Conservation (phyloP, 1,284 basidiomycete species). For the Gymnopus androsaceus region DNA sequence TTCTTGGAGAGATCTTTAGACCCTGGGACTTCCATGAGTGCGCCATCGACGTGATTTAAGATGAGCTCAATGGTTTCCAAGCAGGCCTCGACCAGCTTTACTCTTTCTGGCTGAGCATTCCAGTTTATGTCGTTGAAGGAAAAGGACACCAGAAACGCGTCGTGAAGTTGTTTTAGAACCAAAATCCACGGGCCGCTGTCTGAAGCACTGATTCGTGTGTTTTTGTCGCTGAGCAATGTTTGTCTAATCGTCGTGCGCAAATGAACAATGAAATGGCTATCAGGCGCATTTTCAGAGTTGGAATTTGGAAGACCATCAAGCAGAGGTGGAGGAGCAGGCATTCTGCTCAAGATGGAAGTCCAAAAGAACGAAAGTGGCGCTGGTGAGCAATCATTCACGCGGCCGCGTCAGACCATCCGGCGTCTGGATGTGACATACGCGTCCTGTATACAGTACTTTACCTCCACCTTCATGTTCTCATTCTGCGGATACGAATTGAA, state of each 20-base stretch:
- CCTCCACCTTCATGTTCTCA: too few relatives aligned
- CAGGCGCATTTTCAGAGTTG: background rate
- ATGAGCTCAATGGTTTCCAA: slow-evolving; percentile 55
- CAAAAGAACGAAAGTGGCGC: too few relatives aligned
- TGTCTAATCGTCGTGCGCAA: slow-evolving; percentile 1
- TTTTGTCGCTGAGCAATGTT: background rate
- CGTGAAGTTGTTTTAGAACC: slow-evolving; percentile 51
- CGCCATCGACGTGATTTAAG: slow-evolving; percentile 47
- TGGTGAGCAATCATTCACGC: too few relatives aligned
- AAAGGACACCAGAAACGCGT: slow-evolving; percentile 53
- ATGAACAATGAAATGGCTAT: slow-evolving; percentile 1
- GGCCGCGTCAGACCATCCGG: too few relatives aligned
- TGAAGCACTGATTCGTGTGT: background rate
- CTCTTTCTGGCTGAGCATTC: slow-evolving; percentile 57
- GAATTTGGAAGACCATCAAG: background rate
- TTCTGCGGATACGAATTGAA: too few relatives aligned
- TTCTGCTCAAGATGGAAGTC: too few relatives aligned
- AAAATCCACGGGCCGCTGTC: slow-evolving; percentile 38
- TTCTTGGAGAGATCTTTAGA: slow-evolving; percentile 29
- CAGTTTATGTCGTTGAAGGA: slow-evolving; percentile 48
- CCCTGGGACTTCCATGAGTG: slow-evolving; percentile 45
- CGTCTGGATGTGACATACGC: too few relatives aligned
- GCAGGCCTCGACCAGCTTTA: slow-evolving; percentile 53
- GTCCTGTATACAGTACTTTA: too few relatives aligned
- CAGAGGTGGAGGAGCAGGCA: background rate